Evolutionary conservation across 148 eudicot species (phyloP).

Genomic region (Amaranthus cruentus): DNA sequence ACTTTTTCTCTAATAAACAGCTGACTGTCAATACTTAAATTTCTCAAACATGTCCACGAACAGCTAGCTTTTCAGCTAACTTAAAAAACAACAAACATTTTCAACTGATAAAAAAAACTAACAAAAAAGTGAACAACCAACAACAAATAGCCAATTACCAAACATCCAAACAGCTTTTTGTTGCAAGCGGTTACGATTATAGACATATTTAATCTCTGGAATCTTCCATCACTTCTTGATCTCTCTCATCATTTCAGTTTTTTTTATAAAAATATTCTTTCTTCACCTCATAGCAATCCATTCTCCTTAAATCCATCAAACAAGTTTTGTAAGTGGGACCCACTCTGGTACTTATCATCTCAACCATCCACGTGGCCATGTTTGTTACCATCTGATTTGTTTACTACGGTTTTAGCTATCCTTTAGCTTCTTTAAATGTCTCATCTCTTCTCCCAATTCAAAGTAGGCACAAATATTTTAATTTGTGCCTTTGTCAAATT

Average conservation of each 20-base stretch:
- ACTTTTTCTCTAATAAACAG: no score
- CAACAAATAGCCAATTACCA: no score
- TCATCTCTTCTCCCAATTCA: not conserved
- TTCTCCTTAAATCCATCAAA: conserved; percentile 5
- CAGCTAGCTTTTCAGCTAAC: no score
- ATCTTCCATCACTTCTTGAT: conserved; percentile 13
- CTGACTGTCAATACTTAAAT: no score
- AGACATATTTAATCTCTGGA: conserved; percentile 6
- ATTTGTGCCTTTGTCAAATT: conserved; percentile 29
- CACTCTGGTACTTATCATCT: not conserved
- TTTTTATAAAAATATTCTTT: not conserved
- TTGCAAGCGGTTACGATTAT: conserved; percentile 10
- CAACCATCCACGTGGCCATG: conserved; percentile 24
- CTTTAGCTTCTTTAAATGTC: conserved; percentile 22
- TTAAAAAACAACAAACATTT: no score
- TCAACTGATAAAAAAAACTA: no score
- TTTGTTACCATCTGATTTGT: not conserved
- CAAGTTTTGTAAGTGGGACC: conserved; percentile 17
- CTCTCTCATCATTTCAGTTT: not conserved
- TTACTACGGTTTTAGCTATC: not conserved
- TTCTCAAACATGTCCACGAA: no score
- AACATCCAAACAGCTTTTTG: not conserved
- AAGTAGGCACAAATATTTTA: conserved; percentile 31
- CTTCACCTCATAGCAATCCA: conserved; percentile 2
- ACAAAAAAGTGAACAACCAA: no score